phyloP scores from a whole-genome alignment of 768 basidiomycete genomes.

The Lentinula sp. region DNA sequence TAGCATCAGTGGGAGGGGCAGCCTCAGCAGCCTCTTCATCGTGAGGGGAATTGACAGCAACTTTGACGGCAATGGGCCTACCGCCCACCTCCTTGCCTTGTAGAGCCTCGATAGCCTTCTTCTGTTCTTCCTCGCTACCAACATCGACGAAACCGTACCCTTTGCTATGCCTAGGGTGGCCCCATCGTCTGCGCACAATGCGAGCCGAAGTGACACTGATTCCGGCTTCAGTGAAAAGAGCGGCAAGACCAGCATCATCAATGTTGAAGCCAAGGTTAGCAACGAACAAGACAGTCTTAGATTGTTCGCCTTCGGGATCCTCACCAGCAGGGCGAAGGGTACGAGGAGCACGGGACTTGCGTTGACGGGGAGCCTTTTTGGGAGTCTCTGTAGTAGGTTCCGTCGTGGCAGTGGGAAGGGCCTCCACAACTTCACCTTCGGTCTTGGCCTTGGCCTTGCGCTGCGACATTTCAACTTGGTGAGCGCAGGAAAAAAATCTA shows the following conservation, averaged over 20 bases:
- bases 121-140: constrained; percentile 80
- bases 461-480: constrained; percentile 25
- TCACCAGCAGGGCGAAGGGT: constrained; percentile 69
- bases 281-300: constrained; percentile 87
- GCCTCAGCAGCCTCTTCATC: constrained; percentile 44
- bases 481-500: constrained; percentile 5
- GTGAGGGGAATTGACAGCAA: constrained; percentile 82
- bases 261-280: constrained; percentile 97
- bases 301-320: constrained; percentile 83
- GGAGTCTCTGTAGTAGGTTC: constrained; percentile 19
- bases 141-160: constrained; percentile 99
- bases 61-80: constrained; percentile 85
- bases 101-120: constrained; percentile 82
- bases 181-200: constrained; percentile 83
- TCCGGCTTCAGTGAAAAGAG: constrained; percentile 83
- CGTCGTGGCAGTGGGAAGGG: constrained; percentile 27
- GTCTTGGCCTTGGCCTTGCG: constrained; percentile 47
- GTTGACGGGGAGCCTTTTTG: constrained; percentile 47
- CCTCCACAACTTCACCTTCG: constrained; percentile 29
- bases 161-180: constrained; percentile 82
- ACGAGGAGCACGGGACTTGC: constrained; percentile 55
- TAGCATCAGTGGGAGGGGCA: constrained; percentile 20
- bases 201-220: constrained; percentile 81
- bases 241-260: constrained; percentile 74
- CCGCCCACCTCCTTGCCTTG: constrained; percentile 87